These are phyloP conservation scores for Plasmodium vivax DNA, from an alignment of 169 alveolate genomes.

Conservation along the genomic window DNA sequence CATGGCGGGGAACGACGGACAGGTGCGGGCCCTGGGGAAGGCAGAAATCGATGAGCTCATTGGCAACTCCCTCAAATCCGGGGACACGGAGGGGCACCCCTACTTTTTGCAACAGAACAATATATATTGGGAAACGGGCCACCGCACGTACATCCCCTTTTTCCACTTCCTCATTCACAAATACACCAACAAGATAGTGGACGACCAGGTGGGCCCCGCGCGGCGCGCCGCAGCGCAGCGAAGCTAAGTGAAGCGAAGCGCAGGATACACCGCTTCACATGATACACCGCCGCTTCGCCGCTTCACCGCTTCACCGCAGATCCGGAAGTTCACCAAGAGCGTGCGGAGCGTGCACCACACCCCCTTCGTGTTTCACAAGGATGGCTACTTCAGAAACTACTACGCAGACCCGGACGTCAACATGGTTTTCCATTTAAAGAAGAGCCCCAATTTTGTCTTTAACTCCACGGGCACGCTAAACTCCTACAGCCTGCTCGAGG, in stretches of 20 bases:
- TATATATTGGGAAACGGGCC: conserved; percentile 92
- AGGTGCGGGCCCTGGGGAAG: background rate
- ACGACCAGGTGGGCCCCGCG: conserved; percentile 83
- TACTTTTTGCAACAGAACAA: conserved; percentile 84
- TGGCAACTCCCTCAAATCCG: conserved; percentile 47
- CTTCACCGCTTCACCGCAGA: conserved; percentile 74
- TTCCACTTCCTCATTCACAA: conserved; percentile 84
- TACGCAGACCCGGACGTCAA: conserved; percentile 88
- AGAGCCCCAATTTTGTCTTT: conserved; percentile 84
- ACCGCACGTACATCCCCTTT: conserved; percentile 89
- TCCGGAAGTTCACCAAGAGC: conserved; percentile 80
- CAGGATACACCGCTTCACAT: background rate
- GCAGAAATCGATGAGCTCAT: conserved; percentile 34
- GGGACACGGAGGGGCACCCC: conserved; percentile 30
- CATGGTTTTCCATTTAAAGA: conserved; percentile 79
- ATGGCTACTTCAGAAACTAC: conserved; percentile 85
- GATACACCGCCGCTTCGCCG: background rate
- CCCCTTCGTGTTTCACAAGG: conserved; percentile 87
- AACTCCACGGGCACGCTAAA: conserved; percentile 83
- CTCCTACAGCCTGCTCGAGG: conserved; percentile 74
- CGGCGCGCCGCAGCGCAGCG: background rate
- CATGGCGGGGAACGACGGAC: background rate
- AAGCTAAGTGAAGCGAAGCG: background rate
- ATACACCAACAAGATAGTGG: conserved; percentile 86
- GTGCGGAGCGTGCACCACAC: conserved; percentile 84